phyloP scores from a whole-genome alignment of 805 yeast species.

The Metschnikowia baotianmanensis region DNA sequence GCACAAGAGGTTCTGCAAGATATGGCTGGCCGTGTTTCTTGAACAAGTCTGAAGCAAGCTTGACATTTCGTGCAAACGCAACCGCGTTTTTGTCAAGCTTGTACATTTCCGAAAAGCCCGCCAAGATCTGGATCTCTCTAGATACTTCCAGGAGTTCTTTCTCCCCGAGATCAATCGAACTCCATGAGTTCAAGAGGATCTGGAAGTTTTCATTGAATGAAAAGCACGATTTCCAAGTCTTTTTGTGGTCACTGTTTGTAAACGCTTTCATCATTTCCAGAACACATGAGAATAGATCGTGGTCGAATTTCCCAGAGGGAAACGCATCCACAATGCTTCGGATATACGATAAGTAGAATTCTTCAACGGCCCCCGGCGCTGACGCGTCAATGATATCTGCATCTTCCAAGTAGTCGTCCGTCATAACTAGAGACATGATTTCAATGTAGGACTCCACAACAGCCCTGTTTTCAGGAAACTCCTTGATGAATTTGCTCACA shows the following conservation, averaged over 20 bases:
- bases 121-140: slow-evolving; percentile 21
- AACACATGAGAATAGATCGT: slow-evolving; percentile 27
- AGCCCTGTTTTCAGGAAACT: slow-evolving; percentile 33
- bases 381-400: slow-evolving; percentile 15
- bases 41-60: slow-evolving; percentile 20
- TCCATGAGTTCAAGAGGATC: slow-evolving; percentile 7
- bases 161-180: neutral
- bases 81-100: slow-evolving; percentile 31
- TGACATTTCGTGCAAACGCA: slow-evolving; percentile 39
- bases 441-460: slow-evolving; percentile 39
- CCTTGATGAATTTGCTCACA: slow-evolving; percentile 49
- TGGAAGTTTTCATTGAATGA: slow-evolving; percentile 43
- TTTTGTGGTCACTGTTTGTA: slow-evolving; percentile 25
- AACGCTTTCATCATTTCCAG: slow-evolving; percentile 24
- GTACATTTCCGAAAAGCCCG: slow-evolving; percentile 12
- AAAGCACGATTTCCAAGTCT: slow-evolving; percentile 63
- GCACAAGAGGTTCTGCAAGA: slow-evolving; percentile 14
- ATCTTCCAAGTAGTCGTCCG: slow-evolving; percentile 38
- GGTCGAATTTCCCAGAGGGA: slow-evolving; percentile 12
- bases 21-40: slow-evolving; percentile 15
- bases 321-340: slow-evolving; percentile 20
- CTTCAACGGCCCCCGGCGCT: slow-evolving; percentile 40
- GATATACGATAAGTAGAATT: slow-evolving; percentile 43
- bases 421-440: slow-evolving; percentile 31
- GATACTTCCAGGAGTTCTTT: slow-evolving; percentile 5